phyloP scores from a whole-genome alignment of 768 basidiomycete species.

The Mrakia gelida region DNA sequence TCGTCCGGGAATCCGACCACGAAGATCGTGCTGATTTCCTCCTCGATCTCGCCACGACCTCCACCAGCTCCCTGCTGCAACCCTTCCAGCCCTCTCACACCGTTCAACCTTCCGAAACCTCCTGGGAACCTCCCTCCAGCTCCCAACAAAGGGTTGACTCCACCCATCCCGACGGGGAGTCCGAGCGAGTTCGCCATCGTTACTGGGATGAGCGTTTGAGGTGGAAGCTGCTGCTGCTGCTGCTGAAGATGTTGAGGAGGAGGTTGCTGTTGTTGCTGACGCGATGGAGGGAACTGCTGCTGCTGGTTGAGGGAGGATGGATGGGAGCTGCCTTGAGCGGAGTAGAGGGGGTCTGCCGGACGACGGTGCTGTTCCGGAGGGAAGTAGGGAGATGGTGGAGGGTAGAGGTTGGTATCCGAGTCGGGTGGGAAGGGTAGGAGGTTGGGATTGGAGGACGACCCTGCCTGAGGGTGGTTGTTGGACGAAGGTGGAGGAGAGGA shows the following conservation, averaged over 20 bases:
- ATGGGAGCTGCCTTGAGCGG: constrained; percentile 11
- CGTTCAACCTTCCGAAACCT: background rate
- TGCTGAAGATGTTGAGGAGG: constrained; percentile 12
- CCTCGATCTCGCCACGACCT: constrained; percentile 43
- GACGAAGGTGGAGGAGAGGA: constrained; percentile 24
- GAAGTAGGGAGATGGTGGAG: constrained; percentile 38
- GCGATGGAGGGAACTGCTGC: constrained; percentile 14
- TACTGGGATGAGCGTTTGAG: constrained; percentile 3
- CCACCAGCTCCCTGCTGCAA: constrained; percentile 10
- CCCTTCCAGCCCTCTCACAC: background rate
- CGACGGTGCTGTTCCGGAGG: constrained; percentile 43
- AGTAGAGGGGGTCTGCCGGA: constrained; percentile 43
- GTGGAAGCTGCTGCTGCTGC: constrained; percentile 13
- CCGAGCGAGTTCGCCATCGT: constrained; percentile 4
- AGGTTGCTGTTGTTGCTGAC: constrained; percentile 11
- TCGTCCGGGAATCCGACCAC: constrained; percentile 99
- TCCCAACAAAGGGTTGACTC: constrained; percentile 26
- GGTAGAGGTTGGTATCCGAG: constrained; percentile 36
- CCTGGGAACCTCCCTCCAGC: constrained; percentile 15
- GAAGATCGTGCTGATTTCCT: constrained; percentile 95
- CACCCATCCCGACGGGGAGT: constrained; percentile 26
- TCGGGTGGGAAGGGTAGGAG: constrained; percentile 35
- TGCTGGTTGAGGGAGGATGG: constrained; percentile 6
- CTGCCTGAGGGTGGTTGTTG: constrained; percentile 12
- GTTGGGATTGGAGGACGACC: constrained; percentile 19